These are phyloP conservation scores for Sclerotinia sclerotiorum DNA, from an alignment of 2,329 filamentous ascomycete species.

Conservation along the genomic window DNA sequence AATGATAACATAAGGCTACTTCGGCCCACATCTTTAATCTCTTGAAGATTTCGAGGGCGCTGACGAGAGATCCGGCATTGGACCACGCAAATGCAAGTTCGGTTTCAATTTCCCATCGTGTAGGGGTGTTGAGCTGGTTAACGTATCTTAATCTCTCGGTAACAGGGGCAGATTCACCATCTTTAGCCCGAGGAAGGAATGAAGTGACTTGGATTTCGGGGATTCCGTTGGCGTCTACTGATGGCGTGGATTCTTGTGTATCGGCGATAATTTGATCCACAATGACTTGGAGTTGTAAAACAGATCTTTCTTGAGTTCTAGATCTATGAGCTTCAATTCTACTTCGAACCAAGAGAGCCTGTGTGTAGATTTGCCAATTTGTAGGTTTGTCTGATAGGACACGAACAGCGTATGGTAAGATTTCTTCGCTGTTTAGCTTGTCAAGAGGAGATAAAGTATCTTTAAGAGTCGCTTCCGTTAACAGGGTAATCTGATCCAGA, in stretches of 20 bases:
- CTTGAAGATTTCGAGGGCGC: conserved; percentile 94
- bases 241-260: conserved; percentile 48
- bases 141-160: conserved; percentile 78
- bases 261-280: conserved; percentile 95
- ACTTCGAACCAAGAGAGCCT: conserved; percentile 84
- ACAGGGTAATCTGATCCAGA: conserved; percentile 84
- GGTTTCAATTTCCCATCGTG: conserved; percentile 90
- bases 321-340: conserved; percentile 86
- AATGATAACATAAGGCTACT: conserved; percentile 73
- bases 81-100: conserved; percentile 95
- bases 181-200: conserved; percentile 76
- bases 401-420: conserved; percentile 83
- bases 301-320: conserved; percentile 82
- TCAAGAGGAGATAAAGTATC: conserved; percentile 83
- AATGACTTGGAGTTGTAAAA: conserved; percentile 90
- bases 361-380: conserved; percentile 98
- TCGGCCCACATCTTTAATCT: conserved; percentile 92
- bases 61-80: conserved; percentile 78
- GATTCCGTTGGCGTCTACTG: conserved; percentile 39
- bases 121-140: conserved; percentile 78
- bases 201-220: conserved; percentile 60
- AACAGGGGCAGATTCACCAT: conserved; percentile 74
- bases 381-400: conserved; percentile 86
- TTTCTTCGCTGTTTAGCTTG: conserved; percentile 87
- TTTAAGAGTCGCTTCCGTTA: conserved; percentile 84